A percentile compares a stretch with the other conserved stretches of the same genome.
phyloP scores from a whole-genome alignment of 768 basidiomycete genomes.

The Suillus bovinus region DNA sequence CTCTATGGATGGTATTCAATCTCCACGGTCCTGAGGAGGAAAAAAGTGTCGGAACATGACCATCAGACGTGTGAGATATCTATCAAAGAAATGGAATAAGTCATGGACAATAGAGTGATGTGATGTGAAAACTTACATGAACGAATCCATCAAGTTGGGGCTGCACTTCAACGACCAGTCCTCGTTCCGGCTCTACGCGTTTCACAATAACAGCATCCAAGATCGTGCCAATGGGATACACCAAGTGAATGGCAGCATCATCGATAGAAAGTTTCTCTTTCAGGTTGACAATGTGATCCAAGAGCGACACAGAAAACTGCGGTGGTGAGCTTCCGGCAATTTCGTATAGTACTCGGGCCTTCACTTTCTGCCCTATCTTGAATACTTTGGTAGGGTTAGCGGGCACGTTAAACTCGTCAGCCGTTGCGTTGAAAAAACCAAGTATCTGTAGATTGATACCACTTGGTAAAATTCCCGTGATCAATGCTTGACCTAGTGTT shows the following conservation, averaged over 20 bases:
- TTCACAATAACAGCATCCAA: constrained; percentile 74
- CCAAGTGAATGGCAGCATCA: constrained; percentile 43
- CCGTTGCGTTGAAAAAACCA: constrained; percentile 90
- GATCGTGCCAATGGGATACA: constrained; percentile 77
- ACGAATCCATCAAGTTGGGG: constrained; percentile 71
- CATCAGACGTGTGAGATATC: constrained; percentile 92
- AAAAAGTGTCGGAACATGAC: constrained; percentile 76
- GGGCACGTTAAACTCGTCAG: constrained; percentile 78
- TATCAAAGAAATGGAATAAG: constrained; percentile 33
- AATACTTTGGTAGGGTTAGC: constrained; percentile 42
- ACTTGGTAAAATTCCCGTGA: constrained; percentile 71
- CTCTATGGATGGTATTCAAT: constrained; percentile 51
- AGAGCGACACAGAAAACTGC: constrained; percentile 78
- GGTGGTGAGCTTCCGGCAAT: constrained; percentile 69
- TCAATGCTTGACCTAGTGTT: constrained; percentile 73
- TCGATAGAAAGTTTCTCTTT: constrained; percentile 31
- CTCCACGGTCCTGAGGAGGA: constrained; percentile 80
- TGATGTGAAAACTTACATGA: constrained; percentile 59
- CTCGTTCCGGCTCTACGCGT: constrained; percentile 78
- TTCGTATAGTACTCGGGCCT: constrained; percentile 83
- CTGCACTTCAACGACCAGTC: constrained; percentile 69
- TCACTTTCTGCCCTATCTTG: constrained; percentile 75
- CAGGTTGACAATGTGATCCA: constrained; percentile 69
- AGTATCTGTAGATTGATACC: constrained; percentile 89
- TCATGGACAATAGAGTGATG: constrained; percentile 8